Evolutionary conservation across 2,329 filamentous ascomycete species (phyloP), one percentile per base, ranked within the genome.

Genomic region (Kalaharituber pfeilii): DNA sequence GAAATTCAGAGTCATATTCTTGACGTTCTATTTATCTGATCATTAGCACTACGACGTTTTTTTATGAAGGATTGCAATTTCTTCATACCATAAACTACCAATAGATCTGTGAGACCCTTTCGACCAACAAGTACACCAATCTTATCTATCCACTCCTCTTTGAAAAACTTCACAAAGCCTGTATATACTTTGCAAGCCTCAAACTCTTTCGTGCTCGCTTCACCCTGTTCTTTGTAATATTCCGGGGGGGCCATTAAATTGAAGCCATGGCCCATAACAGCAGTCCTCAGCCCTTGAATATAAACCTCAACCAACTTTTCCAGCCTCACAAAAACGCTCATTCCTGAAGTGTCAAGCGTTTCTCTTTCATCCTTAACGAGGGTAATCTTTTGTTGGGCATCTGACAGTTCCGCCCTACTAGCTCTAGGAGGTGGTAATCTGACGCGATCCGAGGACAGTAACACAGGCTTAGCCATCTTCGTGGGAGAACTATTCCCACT

Each of bases 81-180:
- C 27, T 50, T 13, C 18, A 13, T 30, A 50, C 47, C 47, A 3
- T 9, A 50, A 3, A 28, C 22, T 3, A 11, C 47, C 15, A 27
- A 30, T n/a, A 96, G 73, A 1, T 79, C 78, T 54, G 82, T 77
- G 33, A 95, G 73, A 4, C 79, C 76, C 49, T 82, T 74, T 52
- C 78, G 74, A 1, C 84, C 79, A 67, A 96, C 79, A 53, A 96
- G 78, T 2, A 85, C 79, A 0, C 89, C 89, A 74, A 95, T 87
- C 62, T 86, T 82, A 60, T 89, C 84, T 56, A 77, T 80, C 89
- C 89, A 96, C 11, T 85, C 87, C 59, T 87, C 81, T 56, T 80
- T 80, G 57, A 95, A 71, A 62, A 95, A 96, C 58, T 93, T 95
- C 66, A 95, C 88, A 66, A 95, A 96, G 0, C 88, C 84, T 25